Percentiles rank a stretch among this genome's conserved stretches.
phyloP scores from a whole-genome alignment of 805 yeast genomes.

The Starmerella apis region DNA sequence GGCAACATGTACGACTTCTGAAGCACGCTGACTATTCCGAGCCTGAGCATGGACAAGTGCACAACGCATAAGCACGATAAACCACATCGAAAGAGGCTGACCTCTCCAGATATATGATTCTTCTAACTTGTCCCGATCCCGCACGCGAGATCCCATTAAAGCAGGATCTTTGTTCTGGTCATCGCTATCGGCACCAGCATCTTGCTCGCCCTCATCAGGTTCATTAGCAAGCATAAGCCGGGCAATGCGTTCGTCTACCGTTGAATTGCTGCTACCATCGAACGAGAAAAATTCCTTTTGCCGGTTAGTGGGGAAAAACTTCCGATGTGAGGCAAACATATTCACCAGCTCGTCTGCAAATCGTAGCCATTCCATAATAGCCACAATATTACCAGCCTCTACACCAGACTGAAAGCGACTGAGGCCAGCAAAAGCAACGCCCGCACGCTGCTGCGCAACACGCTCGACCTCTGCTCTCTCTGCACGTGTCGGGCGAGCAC shows the following conservation, averaged over 20 bases:
- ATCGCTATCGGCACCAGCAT: not conserved
- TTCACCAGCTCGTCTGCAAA: conserved; percentile 74
- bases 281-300: conserved; percentile 35
- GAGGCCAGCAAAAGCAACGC: conserved; percentile 35
- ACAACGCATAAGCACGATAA: conserved; percentile 67
- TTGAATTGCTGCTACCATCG: conserved; percentile 33
- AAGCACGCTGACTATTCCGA: conserved; percentile 53
- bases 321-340: conserved; percentile 63
- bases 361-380: conserved; percentile 71
- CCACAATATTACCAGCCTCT: conserved; percentile 45
- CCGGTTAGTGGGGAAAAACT: conserved; percentile 69
- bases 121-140: conserved; percentile 10
- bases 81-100: conserved; percentile 70
- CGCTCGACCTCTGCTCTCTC: conserved; percentile 38
- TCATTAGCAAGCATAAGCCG: conserved; percentile 28
- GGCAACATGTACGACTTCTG: conserved; percentile 61
- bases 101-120: conserved; percentile 52
- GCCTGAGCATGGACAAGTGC: conserved; percentile 56
- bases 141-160: conserved; percentile 13
- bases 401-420: conserved; percentile 43
- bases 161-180: not conserved
- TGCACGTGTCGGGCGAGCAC: conserved; percentile 20
- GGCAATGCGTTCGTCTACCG: conserved; percentile 49
- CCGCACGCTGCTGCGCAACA: conserved; percentile 41
- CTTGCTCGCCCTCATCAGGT: conserved; percentile 32